Percentiles rank a stretch among this genome's conserved stretches.
phyloP scores from a whole-genome alignment of 805 yeast genomes.

The Metschnikowia peoriensis region DNA sequence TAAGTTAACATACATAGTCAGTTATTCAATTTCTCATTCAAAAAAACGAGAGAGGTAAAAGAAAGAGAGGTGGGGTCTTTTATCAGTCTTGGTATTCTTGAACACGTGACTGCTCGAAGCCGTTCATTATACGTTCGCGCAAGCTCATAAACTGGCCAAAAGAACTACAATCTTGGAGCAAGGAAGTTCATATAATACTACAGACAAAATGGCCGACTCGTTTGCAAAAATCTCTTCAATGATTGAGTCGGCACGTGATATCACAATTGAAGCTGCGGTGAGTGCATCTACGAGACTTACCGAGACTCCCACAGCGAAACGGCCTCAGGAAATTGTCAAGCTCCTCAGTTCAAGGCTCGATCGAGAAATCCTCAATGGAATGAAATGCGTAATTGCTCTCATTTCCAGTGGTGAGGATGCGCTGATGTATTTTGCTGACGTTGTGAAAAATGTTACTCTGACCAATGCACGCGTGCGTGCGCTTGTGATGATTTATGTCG shows the following conservation, averaged over 20 bases:
- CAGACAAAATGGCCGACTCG: slow-evolving; percentile 40
- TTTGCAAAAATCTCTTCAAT: slow-evolving; percentile 63
- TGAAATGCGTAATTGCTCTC: slow-evolving; percentile 41
- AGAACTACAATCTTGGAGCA: neutral
- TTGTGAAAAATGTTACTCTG: slow-evolving; percentile 82
- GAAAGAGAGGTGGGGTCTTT: neutral
- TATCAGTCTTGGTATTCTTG: neutral
- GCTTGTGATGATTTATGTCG: slow-evolving; percentile 72
- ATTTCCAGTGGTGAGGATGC: slow-evolving; percentile 42
- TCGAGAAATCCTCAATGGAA: slow-evolving; percentile 45
- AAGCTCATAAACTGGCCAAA: neutral
- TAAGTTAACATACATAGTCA: no score
- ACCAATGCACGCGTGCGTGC: slow-evolving; percentile 60
- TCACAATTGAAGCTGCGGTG: slow-evolving; percentile 81
- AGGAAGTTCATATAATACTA: neutral
- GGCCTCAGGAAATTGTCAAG: slow-evolving; percentile 64
- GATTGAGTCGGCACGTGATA: slow-evolving; percentile 74
- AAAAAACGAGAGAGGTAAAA: no score
- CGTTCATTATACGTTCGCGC: neutral
- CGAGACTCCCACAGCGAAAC: slow-evolving; percentile 57
- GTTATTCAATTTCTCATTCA: no score
- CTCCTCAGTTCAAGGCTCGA: slow-evolving; percentile 68
- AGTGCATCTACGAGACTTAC: slow-evolving; percentile 67
- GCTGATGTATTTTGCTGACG: slow-evolving; percentile 68
- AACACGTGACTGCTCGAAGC: neutral